A percentile compares a stretch with the other conserved stretches of the same genome.
phyloP scores from a whole-genome alignment of 2,329 filamentous ascomycete genomes.

The Claviceps spartinae region DNA sequence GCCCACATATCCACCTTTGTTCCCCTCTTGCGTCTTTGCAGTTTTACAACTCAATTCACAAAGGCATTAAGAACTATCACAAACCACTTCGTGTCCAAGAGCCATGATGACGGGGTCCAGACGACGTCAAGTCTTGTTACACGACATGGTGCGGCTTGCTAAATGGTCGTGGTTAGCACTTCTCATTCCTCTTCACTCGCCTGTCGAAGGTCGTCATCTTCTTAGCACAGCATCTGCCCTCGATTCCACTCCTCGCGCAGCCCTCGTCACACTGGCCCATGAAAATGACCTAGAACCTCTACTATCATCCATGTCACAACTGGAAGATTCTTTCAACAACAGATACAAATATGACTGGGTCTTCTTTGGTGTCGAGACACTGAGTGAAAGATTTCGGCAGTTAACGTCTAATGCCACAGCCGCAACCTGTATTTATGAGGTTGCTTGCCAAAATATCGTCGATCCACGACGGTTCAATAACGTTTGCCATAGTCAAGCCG shows the following conservation, averaged over 20 bases:
- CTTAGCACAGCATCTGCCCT: slow-evolving; percentile 5
- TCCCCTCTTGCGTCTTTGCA: background rate
- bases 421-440: slow-evolving; percentile 57
- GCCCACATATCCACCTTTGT: background rate
- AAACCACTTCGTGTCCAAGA: slow-evolving; percentile 5
- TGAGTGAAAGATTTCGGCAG: slow-evolving; percentile 63
- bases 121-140: background rate
- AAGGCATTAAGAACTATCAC: background rate
- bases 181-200: slow-evolving; percentile 2
- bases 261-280: slow-evolving; percentile 18
- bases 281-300: slow-evolving; percentile 19
- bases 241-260: slow-evolving; percentile 17
- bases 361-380: slow-evolving; percentile 72
- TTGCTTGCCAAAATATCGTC: slow-evolving; percentile 67
- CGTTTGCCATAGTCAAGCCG: background rate
- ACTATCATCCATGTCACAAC: slow-evolving; percentile 40
- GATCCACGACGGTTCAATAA: slow-evolving; percentile 17
- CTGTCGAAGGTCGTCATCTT: slow-evolving; percentile 8
- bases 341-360: slow-evolving; percentile 81
- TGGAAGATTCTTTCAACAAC: slow-evolving; percentile 49
- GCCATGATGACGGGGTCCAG: slow-evolving; percentile 5
- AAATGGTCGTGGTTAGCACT: slow-evolving; percentile 4
- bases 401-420: slow-evolving; percentile 54
- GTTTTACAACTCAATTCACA: background rate
- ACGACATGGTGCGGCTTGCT: slow-evolving; percentile 3